Conservation (phyloP, 2,329 filamentous ascomycete genomes). For the Sphaerulina vaccinii region DNA sequence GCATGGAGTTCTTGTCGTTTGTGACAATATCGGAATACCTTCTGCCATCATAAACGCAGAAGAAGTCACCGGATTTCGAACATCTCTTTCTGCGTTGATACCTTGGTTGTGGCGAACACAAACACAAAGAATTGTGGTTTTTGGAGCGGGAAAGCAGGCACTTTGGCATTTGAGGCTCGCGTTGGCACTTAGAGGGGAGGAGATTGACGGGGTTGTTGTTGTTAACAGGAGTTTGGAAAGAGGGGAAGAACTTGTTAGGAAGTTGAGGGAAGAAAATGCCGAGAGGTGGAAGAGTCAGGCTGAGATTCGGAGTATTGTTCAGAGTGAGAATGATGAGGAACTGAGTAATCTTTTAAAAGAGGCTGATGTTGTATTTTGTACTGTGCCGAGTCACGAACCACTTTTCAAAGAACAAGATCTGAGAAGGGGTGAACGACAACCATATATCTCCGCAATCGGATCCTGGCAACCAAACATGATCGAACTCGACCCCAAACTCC, state of each 20-base stretch:
- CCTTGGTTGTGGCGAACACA: slow-evolving; percentile 40
- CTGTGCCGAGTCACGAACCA: slow-evolving; percentile 47
- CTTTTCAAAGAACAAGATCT: slow-evolving; percentile 40
- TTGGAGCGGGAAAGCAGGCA: slow-evolving; percentile 52
- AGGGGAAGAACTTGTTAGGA: slow-evolving; percentile 9
- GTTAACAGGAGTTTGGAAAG: slow-evolving; percentile 29
- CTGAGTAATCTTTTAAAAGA: slow-evolving; percentile 30
- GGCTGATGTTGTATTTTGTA: slow-evolving; percentile 51
- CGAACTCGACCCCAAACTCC: slow-evolving; percentile 48
- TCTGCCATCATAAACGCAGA: slow-evolving; percentile 59
- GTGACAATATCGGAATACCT: slow-evolving; percentile 10
- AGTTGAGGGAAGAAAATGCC: slow-evolving; percentile 7
- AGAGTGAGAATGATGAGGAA: slow-evolving; percentile 22
- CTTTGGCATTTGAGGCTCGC: slow-evolving; percentile 52
- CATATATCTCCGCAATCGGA: slow-evolving; percentile 35
- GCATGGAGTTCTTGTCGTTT: slow-evolving; percentile 17
- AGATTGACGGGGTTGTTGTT: slow-evolving; percentile 35
- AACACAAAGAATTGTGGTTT: slow-evolving; percentile 44
- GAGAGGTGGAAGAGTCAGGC: slow-evolving; percentile 1
- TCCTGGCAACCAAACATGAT: slow-evolving; percentile 45
- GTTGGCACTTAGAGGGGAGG: slow-evolving; percentile 38
- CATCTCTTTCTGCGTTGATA: slow-evolving; percentile 68
- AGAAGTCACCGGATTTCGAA: slow-evolving; percentile 77
- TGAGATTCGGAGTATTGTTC: neutral
- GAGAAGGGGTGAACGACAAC: slow-evolving; percentile 15